These are phyloP conservation scores for Aspergillus fumigatiaffinis DNA, from an alignment of 2,329 filamentous ascomycete species.

Conservation along the genomic window DNA sequence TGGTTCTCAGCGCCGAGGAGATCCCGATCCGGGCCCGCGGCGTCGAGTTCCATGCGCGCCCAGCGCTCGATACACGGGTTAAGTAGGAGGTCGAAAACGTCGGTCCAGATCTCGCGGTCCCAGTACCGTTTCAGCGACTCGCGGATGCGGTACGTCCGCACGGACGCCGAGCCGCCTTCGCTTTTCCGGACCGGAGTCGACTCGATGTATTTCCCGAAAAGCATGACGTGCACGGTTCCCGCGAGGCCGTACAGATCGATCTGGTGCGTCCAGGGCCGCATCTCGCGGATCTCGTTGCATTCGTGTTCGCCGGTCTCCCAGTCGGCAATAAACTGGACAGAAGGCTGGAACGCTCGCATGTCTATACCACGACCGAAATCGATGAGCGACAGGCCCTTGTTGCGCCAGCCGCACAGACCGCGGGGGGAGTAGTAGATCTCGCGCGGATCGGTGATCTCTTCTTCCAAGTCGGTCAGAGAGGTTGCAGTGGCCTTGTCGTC, in stretches of 20 bases:
- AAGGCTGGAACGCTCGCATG: conserved; percentile 74
- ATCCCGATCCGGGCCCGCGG: not conserved
- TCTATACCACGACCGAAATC: conserved; percentile 95
- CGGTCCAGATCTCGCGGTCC: conserved; percentile 87
- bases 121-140: conserved; percentile 91
- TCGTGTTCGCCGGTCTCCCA: conserved; percentile 87
- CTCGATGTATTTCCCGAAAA: conserved; percentile 95
- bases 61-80: conserved; percentile 65
- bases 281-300: conserved; percentile 92
- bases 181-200: conserved; percentile 48
- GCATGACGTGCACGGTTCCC: conserved; percentile 77
- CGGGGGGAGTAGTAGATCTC: conserved; percentile 63
- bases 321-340: conserved; percentile 87
- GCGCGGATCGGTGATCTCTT: conserved; percentile 21
- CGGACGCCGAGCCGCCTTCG: conserved; percentile 5
- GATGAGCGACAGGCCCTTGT: conserved; percentile 79
- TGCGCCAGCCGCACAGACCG: conserved; percentile 72
- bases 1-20: not conserved
- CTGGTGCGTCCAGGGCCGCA: conserved; percentile 94
- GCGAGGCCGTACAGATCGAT: conserved; percentile 94
- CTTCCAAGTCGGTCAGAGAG: conserved; percentile 29
- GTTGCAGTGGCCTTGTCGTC: conserved; percentile 44
- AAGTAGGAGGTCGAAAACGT: conserved; percentile 77
- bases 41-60: conserved; percentile 55
- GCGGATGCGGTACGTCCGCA: conserved; percentile 71